Base-by-base conservation (phyloP, 225 moss, liverwort and hornwort genomes). In the Polytrichum commune region DNA sequence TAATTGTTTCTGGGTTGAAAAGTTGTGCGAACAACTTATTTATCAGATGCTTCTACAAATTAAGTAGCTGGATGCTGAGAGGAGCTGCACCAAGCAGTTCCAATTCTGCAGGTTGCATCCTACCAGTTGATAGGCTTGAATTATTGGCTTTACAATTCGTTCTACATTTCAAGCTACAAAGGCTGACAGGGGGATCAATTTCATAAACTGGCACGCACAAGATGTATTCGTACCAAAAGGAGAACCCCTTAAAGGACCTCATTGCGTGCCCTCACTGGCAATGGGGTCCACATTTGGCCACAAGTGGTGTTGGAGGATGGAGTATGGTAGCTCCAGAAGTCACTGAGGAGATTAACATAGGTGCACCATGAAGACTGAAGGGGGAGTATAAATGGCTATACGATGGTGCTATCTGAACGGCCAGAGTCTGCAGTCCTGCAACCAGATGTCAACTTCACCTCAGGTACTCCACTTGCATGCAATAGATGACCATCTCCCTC, bases 41-140 rank as follows among this genome's bases (percentile, higher is more conserved):
- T 29, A 70, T 76, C 79, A 71, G 70, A 60, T 74, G 61, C 77
- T 70, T 78, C 78, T 81, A 76, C 79, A 77, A 80, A 70, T 62
- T 53, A 74, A 77, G 79, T 77, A 77, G 69, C 72, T 76, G 64
- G 68, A 74, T 72, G 69, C 53, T 67, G 72, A 64, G 82, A 66
- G 75, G 73, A 67, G 62, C 74, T 66, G 64, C 60, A 54, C 70
- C 63, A 77, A 82, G 79, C 46, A 69, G 82, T 71, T 65, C 53
- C 57, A 73, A 64, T 60, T 46, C 60, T 54, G 74, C 71, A 27
- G 67, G 19, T 58, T 60, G 56, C 72, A 60, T 72, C 81, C 66
- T 54, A 66, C 28, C 54, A 71, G 29, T 82, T 33, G 58, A 72
- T 62, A 62, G 77, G 79, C 77, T 79, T 53, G 22, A 68, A 28